A percentile compares a stretch with the other conserved stretches of the same genome.
Evolutionary conservation across 2,329 filamentous ascomycete species (phyloP).

Genomic region (Curvularia eragrostidis): DNA sequence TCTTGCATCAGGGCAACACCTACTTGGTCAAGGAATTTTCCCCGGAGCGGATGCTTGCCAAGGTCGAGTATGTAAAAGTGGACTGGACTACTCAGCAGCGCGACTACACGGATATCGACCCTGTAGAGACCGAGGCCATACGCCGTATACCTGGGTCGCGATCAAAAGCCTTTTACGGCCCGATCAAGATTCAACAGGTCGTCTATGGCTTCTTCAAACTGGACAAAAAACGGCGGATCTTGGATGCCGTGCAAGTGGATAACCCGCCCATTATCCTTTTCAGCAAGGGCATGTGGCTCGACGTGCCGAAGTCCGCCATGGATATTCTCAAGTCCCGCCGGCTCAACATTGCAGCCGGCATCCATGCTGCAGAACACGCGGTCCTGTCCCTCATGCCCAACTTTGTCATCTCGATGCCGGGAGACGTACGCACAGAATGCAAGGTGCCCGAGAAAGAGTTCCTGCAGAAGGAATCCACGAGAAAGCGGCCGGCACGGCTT

Average conservation of each 20-base stretch:
- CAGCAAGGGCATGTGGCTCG: constrained; percentile 94
- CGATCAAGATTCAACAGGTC: constrained; percentile 83
- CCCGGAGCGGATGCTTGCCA: constrained; percentile 80
- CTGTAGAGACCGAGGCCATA: constrained; percentile 88
- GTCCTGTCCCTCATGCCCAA: constrained; percentile 86
- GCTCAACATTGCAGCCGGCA: constrained; percentile 84
- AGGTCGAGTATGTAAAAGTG: constrained; percentile 86
- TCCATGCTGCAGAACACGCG: constrained; percentile 94
- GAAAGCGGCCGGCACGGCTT: constrained; percentile 85
- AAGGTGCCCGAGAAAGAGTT: constrained; percentile 91
- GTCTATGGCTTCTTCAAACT: constrained; percentile 98
- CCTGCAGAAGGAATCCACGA: constrained; percentile 68
- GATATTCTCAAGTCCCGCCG: constrained; percentile 75
- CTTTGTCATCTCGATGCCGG: constrained; percentile 87
- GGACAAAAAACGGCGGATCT: constrained; percentile 81
- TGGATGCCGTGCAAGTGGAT: constrained; percentile 91
- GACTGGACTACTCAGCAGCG: constrained; percentile 95
- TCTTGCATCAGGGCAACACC: constrained; percentile 91
- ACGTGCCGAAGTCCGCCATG: constrained; percentile 80
- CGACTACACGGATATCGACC: constrained; percentile 93
- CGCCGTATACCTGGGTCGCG: constrained; percentile 70
- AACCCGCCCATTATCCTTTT: constrained; percentile 87
- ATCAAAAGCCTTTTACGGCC: constrained; percentile 81
- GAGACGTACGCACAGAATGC: constrained; percentile 93
- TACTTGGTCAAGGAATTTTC: constrained; percentile 91